Base-by-base conservation (phyloP, 805 yeast species). In the Cyberlindnera misumaiensis region DNA sequence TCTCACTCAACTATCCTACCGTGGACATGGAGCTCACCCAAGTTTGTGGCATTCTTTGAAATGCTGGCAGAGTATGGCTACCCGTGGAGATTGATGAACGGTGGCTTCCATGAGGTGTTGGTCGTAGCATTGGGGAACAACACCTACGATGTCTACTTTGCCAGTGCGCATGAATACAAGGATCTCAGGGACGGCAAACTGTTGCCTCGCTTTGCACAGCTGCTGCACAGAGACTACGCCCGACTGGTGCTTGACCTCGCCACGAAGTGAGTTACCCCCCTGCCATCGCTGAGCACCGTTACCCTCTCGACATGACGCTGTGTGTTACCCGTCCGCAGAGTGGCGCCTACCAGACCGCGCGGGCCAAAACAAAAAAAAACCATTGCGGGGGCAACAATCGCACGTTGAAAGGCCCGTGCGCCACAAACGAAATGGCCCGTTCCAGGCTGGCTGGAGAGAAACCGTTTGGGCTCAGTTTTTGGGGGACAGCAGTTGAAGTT, bases 31-130 rank as follows among this genome's bases (percentile, higher is more conserved):
- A 15, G 9, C 12, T 28, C 39, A 4, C 11, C 28, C 7, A 11
- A 22, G 2, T 13, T 49, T 33, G 48, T 45, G 5, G 14, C 28
- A 2, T 36, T 26, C 15, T 52, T 48, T 30, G 51, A 49, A 17
- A 44, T 36, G 34, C 6, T 52, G 4, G 44, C 53, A 0, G 5
- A 34, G 1, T 52, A 48, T 24, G 57, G 57, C 11, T 51, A 47
- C 32, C 57, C 57, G 5, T 52, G 55, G 55, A 47, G 54, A 42
- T 8, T 52, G 35, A 49, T 52, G 55, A 49, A 44, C 33, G 57
- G 57, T 24, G 57, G 57, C 0, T 34, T 28, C 3, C 50, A 46
- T 18, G 57, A 52, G 16, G 24, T 52, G 1, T 32, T 43, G 15
- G 38, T 52, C 22, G 40, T 34, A 30, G 27, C 37, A 3, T 18